Conservation (phyloP, 1,284 basidiomycete genomes). For the Sporisorium reilianum region DNA sequence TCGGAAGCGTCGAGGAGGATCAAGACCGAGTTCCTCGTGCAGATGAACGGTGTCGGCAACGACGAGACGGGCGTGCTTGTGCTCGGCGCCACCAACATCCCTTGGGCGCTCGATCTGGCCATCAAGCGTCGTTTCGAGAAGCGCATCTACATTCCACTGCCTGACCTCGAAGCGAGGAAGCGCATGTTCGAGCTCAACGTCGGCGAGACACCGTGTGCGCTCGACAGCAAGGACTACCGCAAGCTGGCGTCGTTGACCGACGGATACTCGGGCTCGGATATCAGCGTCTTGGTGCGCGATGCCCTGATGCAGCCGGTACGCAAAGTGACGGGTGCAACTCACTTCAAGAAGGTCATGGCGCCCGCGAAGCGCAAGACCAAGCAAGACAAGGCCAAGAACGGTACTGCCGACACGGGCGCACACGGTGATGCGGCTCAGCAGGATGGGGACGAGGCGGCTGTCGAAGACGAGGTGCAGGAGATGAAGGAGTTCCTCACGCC, state of each 20-base stretch:
- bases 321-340: constrained; percentile 93
- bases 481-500: constrained; percentile 80
- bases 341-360: constrained; percentile 80
- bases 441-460: constrained; percentile 33
- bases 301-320: constrained; percentile 98
- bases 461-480: constrained; percentile 68
- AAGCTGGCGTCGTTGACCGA: constrained; percentile 86
- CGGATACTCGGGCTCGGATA: constrained; percentile 94
- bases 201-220: constrained; percentile 88
- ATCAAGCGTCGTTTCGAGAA: constrained; percentile 99
- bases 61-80: constrained; percentile 95
- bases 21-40: constrained; percentile 95
- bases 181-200: constrained; percentile 98
- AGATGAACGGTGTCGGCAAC: constrained; percentile 99
- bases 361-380: constrained; percentile 51
- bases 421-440: constrained; percentile 41
- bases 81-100: constrained; percentile 96
- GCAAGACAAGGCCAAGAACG: constrained; percentile 44
- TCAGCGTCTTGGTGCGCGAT: constrained; percentile 93
- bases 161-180: constrained; percentile 89
- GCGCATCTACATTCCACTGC: constrained; percentile 97
- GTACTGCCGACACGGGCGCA: constrained; percentile 43
- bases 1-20: constrained; percentile 94
- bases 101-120: constrained; percentile 86
- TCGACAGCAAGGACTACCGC: constrained; percentile 84